Base-by-base conservation (phyloP, 139 green algal genomes). In the Yamagishiella unicocca region DNA sequence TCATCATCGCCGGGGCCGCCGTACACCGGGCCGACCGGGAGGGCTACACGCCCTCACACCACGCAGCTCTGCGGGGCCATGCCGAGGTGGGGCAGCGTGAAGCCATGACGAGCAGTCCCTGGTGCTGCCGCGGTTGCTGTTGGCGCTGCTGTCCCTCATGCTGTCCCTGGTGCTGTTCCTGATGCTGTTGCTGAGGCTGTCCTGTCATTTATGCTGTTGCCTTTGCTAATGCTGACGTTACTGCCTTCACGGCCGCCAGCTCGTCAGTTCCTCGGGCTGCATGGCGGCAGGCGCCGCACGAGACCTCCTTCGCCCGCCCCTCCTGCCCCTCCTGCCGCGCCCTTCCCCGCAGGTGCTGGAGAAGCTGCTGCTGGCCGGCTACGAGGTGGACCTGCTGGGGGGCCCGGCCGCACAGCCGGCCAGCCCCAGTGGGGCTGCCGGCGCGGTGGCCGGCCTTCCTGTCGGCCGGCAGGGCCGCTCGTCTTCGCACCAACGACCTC, bases 321-420 rank as follows among this genome's bases (percentile, higher is more conserved):
- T n/a, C n/a, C n/a, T n/a, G n/a, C n/a, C n/a, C n/a, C n/a, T n/a
- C n/a, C n/a, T n/a, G n/a, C n/a, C n/a, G n/a, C n/a, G n/a, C n/a
- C 50, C 17, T 12, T 58, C 58, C 6, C 58, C 58, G 6, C 71
- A 80, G 66, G 87, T 89, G 27, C 61, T 89, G 21, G 84, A 84
- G 42, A 89, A 89, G 45, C 73, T 89, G 43, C 55, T 89, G 19
- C 35, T 89, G 53, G 84, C 84, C 8, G 73, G 72, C 25, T 79
- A 76, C 37, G 38, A 75, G 4, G 58, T 84, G 73, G 84, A 89
- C 73, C 12, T 68, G 22, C n/a, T 62, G 61, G 79, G 64, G 0
- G 45, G 84, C 31, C 46, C 46, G 29, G 25, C n/a, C 46, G 54
- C 24, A 25, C 35, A 38, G 61, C 61, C 38, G 50, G n/a, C 33